Percentiles rank a stretch among this genome's conserved stretches.
These are phyloP conservation scores for Syzygium aqueum DNA, from an alignment of 345 rosid species.

Conservation along the genomic window DNA sequence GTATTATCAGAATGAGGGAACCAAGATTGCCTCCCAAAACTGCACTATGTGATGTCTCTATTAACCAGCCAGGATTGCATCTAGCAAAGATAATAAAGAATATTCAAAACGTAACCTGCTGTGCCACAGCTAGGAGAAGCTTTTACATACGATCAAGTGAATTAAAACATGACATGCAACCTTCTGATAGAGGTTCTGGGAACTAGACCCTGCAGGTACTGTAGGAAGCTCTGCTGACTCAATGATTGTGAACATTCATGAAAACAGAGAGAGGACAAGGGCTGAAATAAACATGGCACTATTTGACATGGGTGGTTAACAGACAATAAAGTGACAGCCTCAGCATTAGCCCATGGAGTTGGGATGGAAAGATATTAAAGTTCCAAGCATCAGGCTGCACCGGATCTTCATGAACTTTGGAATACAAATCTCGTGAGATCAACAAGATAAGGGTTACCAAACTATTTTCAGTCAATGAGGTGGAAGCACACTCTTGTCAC, in stretches of 20 bases:
- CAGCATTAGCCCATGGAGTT: not conserved
- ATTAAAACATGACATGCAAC: not conserved
- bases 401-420: not conserved
- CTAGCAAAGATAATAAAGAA: not conserved
- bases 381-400: not conserved
- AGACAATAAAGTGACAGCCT: not conserved
- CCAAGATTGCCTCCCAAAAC: not conserved
- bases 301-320: not conserved
- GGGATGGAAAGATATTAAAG: not conserved
- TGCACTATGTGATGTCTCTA: not conserved
- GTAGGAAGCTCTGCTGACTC: not conserved
- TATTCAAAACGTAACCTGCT: not conserved
- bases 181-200: not conserved
- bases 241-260: not conserved
- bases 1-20: not conserved
- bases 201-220: not conserved
- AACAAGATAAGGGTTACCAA: not conserved
- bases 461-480: not conserved
- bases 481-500: not conserved
- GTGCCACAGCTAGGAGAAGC: not conserved
- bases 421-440: not conserved
- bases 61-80: not conserved
- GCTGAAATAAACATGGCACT: not conserved
- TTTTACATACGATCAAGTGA: not conserved
- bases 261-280: not conserved